phyloP scores from a whole-genome alignment of 495 filamentous ascomycete species.

The Immersiella caudata region DNA sequence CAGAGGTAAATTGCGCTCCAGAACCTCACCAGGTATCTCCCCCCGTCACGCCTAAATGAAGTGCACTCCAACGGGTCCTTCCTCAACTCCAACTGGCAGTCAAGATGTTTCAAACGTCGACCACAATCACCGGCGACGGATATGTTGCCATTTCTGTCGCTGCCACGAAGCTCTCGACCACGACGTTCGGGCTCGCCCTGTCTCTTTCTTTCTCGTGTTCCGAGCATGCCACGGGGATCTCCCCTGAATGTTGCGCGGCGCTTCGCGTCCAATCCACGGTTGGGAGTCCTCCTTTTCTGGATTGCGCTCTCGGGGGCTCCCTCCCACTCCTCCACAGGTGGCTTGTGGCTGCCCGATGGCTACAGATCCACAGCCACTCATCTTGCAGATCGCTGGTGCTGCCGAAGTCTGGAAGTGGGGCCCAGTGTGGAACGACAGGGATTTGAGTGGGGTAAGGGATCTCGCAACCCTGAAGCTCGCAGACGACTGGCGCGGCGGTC shows the following conservation, averaged over 20 bases:
- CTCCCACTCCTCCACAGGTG: not conserved
- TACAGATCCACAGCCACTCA: conserved; percentile 26
- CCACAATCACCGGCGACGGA: not conserved
- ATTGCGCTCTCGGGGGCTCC: not conserved
- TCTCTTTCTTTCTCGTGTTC: not conserved
- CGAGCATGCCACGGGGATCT: not conserved
- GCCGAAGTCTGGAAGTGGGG: not conserved
- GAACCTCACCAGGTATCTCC: conserved; percentile 10
- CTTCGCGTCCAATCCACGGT: conserved; percentile 10
- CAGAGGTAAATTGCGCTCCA: conserved; percentile 8
- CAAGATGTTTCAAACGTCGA: not conserved
- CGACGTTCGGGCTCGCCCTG: not conserved
- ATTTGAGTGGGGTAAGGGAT: not conserved
- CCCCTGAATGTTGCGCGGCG: conserved; percentile 15
- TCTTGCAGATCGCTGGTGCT: conserved; percentile 15
- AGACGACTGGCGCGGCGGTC: conserved; percentile 20
- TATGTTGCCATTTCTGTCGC: not conserved
- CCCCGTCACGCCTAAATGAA: conserved; percentile 13
- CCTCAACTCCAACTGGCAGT: not conserved
- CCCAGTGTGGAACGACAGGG: conserved; percentile 18
- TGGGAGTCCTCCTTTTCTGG: not conserved
- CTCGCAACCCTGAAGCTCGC: not conserved
- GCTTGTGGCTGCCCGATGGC: conserved; percentile 7
- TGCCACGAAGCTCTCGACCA: not conserved
- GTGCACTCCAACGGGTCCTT: conserved; percentile 10